Conservation (phyloP, 2,329 filamentous ascomycete genomes). For the Pestalotiopsis sp. region DNA sequence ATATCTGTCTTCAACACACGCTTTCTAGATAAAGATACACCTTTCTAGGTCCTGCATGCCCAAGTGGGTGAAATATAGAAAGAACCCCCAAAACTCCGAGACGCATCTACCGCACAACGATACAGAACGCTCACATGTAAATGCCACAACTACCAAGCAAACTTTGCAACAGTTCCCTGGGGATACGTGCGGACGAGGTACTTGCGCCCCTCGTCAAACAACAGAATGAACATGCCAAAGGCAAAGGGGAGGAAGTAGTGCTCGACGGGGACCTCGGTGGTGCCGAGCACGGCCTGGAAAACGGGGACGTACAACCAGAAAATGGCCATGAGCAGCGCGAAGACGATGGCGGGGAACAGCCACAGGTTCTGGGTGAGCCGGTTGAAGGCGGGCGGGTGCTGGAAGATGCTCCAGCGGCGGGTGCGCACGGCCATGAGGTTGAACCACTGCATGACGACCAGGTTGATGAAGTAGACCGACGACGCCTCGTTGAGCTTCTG, state of each 20-base stretch:
- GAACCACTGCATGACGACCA: conserved; percentile 84
- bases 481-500: conserved; percentile 64
- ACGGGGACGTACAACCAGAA: conserved; percentile 71
- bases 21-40: not conserved
- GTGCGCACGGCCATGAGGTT: conserved; percentile 73
- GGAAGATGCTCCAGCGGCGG: conserved; percentile 67
- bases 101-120: not conserved
- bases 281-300: conserved; percentile 63
- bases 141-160: conserved; percentile 61
- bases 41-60: not conserved
- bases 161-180: conserved; percentile 54
- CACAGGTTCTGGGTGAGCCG: conserved; percentile 67
- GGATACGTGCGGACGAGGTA: conserved; percentile 63
- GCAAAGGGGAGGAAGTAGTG: conserved; percentile 78
- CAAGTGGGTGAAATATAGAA: not conserved
- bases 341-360: conserved; percentile 71
- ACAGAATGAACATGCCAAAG: conserved; percentile 65
- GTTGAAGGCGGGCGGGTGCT: conserved; percentile 71
- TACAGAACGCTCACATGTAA: not conserved
- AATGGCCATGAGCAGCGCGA: conserved; percentile 69
- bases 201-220: conserved; percentile 70
- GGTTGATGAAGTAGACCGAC: conserved; percentile 78
- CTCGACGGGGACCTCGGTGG: conserved; percentile 66
- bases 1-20: not conserved
- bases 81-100: not conserved